Evolutionary conservation across 1,284 basidiomycete species (phyloP).

Genomic region (Irpex lacteus): DNA sequence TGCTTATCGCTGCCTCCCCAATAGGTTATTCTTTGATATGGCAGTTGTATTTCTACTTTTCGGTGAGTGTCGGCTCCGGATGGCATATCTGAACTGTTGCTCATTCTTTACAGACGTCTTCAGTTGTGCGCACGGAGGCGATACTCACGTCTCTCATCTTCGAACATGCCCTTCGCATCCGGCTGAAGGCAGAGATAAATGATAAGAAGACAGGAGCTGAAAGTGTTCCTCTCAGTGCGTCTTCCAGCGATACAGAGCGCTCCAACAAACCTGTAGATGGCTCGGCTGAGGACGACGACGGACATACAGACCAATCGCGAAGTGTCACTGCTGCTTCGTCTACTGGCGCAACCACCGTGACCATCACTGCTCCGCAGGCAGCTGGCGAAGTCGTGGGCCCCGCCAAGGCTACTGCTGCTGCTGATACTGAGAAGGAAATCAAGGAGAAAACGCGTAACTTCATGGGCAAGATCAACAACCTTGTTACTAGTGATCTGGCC

Average conservation of each 20-base stretch:
- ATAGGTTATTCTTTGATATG: constrained; percentile 32
- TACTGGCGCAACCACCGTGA: constrained; percentile 5
- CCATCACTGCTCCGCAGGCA: constrained; percentile 3
- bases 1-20: constrained; percentile 56
- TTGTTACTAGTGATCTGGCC: constrained; percentile 29
- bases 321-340: constrained; percentile 4
- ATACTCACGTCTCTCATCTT: constrained; percentile 70
- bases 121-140: constrained; percentile 52
- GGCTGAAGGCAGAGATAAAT: constrained; percentile 50
- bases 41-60: constrained; percentile 33
- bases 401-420: not conserved
- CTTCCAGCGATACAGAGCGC: constrained; percentile 6
- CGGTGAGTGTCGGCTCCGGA: constrained; percentile 10
- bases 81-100: not conserved
- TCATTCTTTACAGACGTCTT: constrained; percentile 31
- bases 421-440: not conserved
- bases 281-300: constrained; percentile 16
- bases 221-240: constrained; percentile 9
- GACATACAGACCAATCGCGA: constrained; percentile 9
- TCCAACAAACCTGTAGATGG: constrained; percentile 5
- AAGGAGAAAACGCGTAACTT: constrained; percentile 32
- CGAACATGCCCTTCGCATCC: constrained; percentile 65
- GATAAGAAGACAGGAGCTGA: constrained; percentile 3
- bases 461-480: constrained; percentile 45
- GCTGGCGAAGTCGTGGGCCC: not conserved